Base-by-base conservation (phyloP, 2,329 filamentous ascomycete species). In the Clonostachys rhizophaga region DNA sequence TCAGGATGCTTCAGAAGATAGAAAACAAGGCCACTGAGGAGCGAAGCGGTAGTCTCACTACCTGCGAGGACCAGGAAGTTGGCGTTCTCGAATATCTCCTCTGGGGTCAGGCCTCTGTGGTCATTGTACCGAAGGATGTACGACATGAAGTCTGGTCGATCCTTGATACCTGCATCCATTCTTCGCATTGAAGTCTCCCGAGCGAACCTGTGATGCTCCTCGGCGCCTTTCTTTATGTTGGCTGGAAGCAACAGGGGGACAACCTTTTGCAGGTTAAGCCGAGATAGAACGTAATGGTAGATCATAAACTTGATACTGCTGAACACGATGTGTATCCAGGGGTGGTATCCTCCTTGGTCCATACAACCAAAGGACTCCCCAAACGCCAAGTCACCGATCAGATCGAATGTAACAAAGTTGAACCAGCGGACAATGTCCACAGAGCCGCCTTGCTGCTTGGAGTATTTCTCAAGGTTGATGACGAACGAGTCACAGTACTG, bases 401-500 rank as follows among this genome's bases (percentile, higher is more conserved):
- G 17, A 18, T 49, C 42, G 14, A 34, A 33, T n/a, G 30, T 35
- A 6, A 16, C 50, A 33, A 44, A 58, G 17, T 57, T 53, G 52
- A 52, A 59, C 58, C 51, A 60, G 16, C 49, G 50, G 0, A 47
- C 49, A 14, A 61, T 9, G 24, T 60, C 51, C 34, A 58, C 14
- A 7, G 30, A 14, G 7, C 13, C 30, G 10, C n/a, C 14, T 6
- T 30, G n/a, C 14, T 44, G 16, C 14, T 36, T n/a, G 10, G 16
- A 13, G 24, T 44, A 12, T 34, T 44, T 14, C 12, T 35, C 20
- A 44, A 60, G 47, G 24, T 52, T 47, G 16, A 49, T 45, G 42
- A 58, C 42, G 17, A 65, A 49, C 4, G 58, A 48, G 34, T 61
- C 51, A 14, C 62, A 51, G 40, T 65, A 60, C 3, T 50, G 50